Base-by-base conservation (phyloP, 2,329 filamentous ascomycete genomes). In the Rasamsonia emersonii region DNA sequence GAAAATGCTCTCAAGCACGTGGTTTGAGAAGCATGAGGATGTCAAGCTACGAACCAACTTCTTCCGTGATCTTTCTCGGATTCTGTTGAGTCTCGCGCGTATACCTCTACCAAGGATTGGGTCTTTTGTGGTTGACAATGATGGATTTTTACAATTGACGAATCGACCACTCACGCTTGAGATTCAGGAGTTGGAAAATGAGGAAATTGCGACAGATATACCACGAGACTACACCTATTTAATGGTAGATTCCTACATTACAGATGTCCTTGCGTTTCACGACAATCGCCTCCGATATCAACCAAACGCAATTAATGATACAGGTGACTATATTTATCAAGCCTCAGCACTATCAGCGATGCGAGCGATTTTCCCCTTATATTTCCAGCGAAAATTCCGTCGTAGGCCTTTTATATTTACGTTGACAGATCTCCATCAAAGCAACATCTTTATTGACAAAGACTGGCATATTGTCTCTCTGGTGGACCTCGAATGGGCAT, bases 361-460 rank as follows among this genome's bases (percentile, higher is more conserved):
- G 52, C 49, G 33, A 53, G 53, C 38, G 26, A 39, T 38, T 18
- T 41, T 18, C 31, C 44, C 23, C 42, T 55, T 31, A 25, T 54
- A 32, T 54, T 54, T 47, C 28, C 40, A 21, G 5, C 32, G 37
- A 3, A 51, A 58, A 39, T 41, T 59, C 11, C 41, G 46, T 7
- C 38, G 46, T 11, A 56, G 61, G 5, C 56, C 56, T 1, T 65
- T 61, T 36, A 29, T 49, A 28, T 43, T 51, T 30, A 45, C 24
- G 3, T 42, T 65, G 6, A 64, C 59, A 4, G 62, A 67, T 40
- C 36, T 67, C 3, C 54, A 65, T 32, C 47, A 46, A 31, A 61
- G 56, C 34, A 54, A 56, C 19, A 47, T 54, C 4, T 32, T 36
- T 27, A 28, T 36, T n/a, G 28, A 36, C 24, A 19, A 51, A 7